These are phyloP conservation scores for Beta lomatogona DNA, from an alignment of 179 eudicot genomes.

Conservation along the genomic window DNA sequence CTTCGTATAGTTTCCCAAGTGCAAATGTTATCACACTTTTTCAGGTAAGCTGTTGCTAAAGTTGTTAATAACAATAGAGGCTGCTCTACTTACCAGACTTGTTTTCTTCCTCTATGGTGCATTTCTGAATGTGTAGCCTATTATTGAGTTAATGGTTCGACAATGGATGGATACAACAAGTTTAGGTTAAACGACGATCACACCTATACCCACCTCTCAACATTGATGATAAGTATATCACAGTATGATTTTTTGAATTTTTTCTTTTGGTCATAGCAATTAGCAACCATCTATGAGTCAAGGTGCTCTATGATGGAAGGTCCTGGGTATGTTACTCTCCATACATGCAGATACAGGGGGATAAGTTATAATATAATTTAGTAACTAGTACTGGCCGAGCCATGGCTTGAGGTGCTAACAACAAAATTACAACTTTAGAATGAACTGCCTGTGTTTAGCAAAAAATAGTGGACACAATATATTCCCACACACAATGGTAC, in stretches of 20 bases:
- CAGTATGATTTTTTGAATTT: neutral
- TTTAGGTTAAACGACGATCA: neutral
- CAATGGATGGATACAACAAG: neutral
- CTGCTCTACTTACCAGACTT: neutral
- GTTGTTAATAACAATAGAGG: neutral
- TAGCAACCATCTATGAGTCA: neutral
- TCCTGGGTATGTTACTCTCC: neutral
- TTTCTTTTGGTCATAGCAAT: neutral
- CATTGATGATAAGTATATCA: neutral
- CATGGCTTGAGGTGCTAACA: no score
- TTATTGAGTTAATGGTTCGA: neutral
- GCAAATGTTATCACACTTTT: conserved; percentile 94
- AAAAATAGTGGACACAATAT: no score
- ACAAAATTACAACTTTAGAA: no score
- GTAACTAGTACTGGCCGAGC: neutral
- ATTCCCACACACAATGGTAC: no score
- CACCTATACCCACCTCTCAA: neutral
- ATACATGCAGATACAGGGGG: neutral
- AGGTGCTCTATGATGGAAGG: neutral
- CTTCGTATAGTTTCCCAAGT: conserved; percentile 86
- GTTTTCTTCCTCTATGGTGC: neutral
- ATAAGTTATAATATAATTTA: neutral
- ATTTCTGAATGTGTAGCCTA: neutral
- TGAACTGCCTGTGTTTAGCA: no score
- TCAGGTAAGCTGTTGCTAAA: conserved; percentile 54